A percentile compares a stretch with the other conserved stretches of the same genome.
Evolutionary conservation across 164 flowering plant genomes (phyloP).

Genomic region (Dillenia turbinata): DNA sequence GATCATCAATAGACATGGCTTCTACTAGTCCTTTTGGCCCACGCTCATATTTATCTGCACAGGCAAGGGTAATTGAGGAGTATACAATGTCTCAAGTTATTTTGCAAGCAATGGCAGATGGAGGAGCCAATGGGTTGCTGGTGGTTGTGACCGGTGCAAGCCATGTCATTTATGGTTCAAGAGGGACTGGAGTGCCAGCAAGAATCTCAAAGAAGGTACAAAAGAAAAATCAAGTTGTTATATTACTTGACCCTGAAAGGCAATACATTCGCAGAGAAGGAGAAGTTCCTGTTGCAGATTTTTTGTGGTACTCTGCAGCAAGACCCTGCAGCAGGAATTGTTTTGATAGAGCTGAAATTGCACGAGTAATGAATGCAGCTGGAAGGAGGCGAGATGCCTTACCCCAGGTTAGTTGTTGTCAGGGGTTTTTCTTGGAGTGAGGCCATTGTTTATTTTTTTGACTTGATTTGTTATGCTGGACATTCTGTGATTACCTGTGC

Average conservation of each 20-base stretch:
- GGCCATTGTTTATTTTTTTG: not conserved
- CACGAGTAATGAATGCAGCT: constrained; percentile 97
- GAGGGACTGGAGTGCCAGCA: constrained; percentile 92
- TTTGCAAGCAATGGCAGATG: constrained; percentile 51
- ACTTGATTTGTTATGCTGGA: not conserved
- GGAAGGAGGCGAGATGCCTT: constrained; percentile 89
- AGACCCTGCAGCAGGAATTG: constrained; percentile 91
- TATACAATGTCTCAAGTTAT: constrained; percentile 82
- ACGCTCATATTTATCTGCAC: constrained; percentile 84
- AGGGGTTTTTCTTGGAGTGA: not conserved
- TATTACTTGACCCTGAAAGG: constrained; percentile 91
- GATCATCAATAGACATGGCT: constrained; percentile 47
- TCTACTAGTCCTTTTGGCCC: constrained; percentile 71
- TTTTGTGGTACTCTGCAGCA: constrained; percentile 97
- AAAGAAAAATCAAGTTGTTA: constrained; percentile 85
- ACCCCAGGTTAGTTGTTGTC: constrained; percentile 63
- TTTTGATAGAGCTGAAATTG: constrained; percentile 97
- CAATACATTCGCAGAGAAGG: constrained; percentile 84
- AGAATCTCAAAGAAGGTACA: constrained; percentile 83
- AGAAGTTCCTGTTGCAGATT: constrained; percentile 94
- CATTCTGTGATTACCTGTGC: not conserved
- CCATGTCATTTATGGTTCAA: constrained; percentile 83
- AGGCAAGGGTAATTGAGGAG: constrained; percentile 84
- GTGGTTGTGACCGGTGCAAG: constrained; percentile 90
- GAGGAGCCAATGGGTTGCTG: constrained; percentile 65